A percentile compares a stretch with the other conserved stretches of the same genome.
phyloP scores from a whole-genome alignment of 805 yeast genomes.

The Myxozyma monticola region DNA sequence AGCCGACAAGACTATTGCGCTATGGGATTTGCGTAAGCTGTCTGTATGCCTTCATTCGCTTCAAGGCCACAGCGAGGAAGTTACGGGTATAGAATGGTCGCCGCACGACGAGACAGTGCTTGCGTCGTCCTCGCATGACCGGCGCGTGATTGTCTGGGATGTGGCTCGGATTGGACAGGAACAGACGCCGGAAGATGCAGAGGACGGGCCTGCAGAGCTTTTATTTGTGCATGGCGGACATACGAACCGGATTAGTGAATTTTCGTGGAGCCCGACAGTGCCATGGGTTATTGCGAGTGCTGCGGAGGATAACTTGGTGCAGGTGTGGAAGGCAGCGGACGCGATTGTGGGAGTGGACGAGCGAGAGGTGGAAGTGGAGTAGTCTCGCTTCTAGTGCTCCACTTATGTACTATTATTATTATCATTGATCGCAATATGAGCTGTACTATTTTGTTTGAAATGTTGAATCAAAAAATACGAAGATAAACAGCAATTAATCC shows the following conservation, averaged over 20 bases:
- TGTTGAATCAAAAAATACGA: too few relatives aligned
- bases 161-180: conserved; percentile 55
- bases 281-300: conserved; percentile 62
- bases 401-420: too few relatives aligned
- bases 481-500: too few relatives aligned
- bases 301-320: conserved; percentile 74
- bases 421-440: too few relatives aligned
- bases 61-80: conserved; percentile 62
- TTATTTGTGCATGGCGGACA: conserved; percentile 86
- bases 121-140: conserved; percentile 63
- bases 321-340: conserved; percentile 71
- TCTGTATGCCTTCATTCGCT: conserved; percentile 60
- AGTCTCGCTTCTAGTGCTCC: too few relatives aligned
- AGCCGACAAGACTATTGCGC: conserved; percentile 67
- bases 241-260: conserved; percentile 64
- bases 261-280: conserved; percentile 64
- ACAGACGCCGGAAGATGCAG: conserved; percentile 55
- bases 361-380: conserved; percentile 40
- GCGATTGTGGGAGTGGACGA: conserved; percentile 45
- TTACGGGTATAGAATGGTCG: conserved; percentile 58
- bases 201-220: conserved; percentile 73
- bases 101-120: conserved; percentile 52
- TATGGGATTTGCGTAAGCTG: conserved; percentile 74
- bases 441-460: too few relatives aligned
- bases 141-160: conserved; percentile 76